Base-by-base conservation (phyloP, 1,284 basidiomycete species). In the Puccinia novopanici region DNA sequence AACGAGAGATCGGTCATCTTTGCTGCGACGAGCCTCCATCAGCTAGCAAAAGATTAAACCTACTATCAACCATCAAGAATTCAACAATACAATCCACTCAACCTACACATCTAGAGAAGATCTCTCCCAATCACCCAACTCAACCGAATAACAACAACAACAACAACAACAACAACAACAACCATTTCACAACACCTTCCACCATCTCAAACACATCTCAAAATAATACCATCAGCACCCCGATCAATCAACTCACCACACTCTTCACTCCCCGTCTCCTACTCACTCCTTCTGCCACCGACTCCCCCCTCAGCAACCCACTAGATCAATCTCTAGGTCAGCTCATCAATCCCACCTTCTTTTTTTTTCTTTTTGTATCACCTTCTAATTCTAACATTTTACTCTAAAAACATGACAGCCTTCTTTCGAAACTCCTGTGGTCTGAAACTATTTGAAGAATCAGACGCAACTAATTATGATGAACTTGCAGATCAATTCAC, bases 1-100 rank as follows among this genome's bases (percentile, higher is more conserved):
- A 95, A 86, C 90, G 94, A 77, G 93, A 94, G 85, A 95, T 95
- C 82, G 92, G 93, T 0, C 92, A 95, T 87, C 88, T 95, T 13
- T 95, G 93, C 84, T 92, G 94, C 84, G 93, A 95, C 86, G 93
- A 94, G 84, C 90, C 90, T 75, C 89, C 91, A 81, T 89, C 89
- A 5, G 59, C 59, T 8, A 24, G 13, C 17, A 27, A 63, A 48
- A 30, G 40, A 30, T 61, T 52, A 24, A 50, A 37, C 37, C 52
- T 67, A 48, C 50, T 55, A 55, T 4, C 77, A 30, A 68, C 45
- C 27, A 27, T 77, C 45, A 55, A 57, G n/a, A 34, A 65, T 45
- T 9, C 34, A 17, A 30, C 57, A 6, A 27, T 34, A 34, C 30
- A 24, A 34, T 24, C 8, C n/a, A 65, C 10, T 42, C 52, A 42